Percentiles rank a stretch among this genome's conserved stretches.
Evolutionary conservation across 2,329 filamentous ascomycete species (phyloP).

Genomic region (Aspergillus tubingensis): DNA sequence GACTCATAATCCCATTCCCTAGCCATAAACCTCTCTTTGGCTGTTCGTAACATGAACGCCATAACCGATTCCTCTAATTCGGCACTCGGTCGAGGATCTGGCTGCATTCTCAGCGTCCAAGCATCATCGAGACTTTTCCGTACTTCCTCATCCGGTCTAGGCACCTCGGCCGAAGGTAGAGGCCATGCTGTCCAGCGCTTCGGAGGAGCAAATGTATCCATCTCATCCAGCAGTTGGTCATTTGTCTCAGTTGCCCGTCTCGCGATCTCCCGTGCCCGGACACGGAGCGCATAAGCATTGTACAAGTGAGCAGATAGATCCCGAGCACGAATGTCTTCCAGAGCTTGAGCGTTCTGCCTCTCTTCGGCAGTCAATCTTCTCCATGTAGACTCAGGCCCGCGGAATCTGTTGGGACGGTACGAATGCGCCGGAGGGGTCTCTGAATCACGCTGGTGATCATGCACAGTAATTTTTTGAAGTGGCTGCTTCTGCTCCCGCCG

Average conservation of each 20-base stretch:
- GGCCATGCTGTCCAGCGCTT: slow-evolving; percentile 86
- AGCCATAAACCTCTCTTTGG: slow-evolving; percentile 64
- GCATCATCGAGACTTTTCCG: slow-evolving; percentile 52
- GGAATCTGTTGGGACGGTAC: slow-evolving; percentile 69
- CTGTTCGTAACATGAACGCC: slow-evolving; percentile 65
- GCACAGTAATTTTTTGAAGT: background rate
- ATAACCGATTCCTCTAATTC: slow-evolving; percentile 70
- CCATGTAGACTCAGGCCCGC: slow-evolving; percentile 70
- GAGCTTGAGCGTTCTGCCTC: slow-evolving; percentile 63
- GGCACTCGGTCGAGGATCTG: slow-evolving; percentile 55
- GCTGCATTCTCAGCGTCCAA: slow-evolving; percentile 53
- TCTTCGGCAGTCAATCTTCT: slow-evolving; percentile 88
- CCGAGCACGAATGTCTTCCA: slow-evolving; percentile 63
- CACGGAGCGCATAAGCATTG: slow-evolving; percentile 71
- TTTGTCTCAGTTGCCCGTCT: slow-evolving; percentile 10
- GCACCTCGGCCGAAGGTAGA: slow-evolving; percentile 63
- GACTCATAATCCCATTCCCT: slow-evolving; percentile 37
- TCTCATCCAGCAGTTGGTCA: slow-evolving; percentile 8
- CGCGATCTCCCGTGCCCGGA: slow-evolving; percentile 34
- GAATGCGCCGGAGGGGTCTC: background rate
- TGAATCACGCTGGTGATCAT: background rate
- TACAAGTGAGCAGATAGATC: slow-evolving; percentile 78
- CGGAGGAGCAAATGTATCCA: slow-evolving; percentile 46
- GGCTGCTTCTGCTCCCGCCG: background rate
- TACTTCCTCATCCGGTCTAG: slow-evolving; percentile 56